Base-by-base conservation (phyloP, 2,329 filamentous ascomycete species). In the Exophiala dermatitidis region DNA sequence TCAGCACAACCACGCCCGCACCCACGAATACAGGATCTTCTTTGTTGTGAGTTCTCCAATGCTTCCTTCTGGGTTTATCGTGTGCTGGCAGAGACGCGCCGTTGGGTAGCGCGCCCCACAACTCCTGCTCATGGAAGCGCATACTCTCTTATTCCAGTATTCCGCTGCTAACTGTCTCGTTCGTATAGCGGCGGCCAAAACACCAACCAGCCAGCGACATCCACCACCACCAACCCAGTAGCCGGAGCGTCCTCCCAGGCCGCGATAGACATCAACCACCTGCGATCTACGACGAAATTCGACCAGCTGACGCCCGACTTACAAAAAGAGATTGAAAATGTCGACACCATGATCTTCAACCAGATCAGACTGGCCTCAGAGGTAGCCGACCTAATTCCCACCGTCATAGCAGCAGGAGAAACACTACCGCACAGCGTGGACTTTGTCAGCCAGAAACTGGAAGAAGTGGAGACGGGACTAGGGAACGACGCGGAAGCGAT, bases 201-300 rank as follows among this genome's bases (percentile, higher is more conserved):
- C 30, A 50, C 40, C 9, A 44, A 53, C 26, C 53, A 51, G 31
- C 48, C 50, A 28, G 46, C 45, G 7, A 37, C 49, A 38, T 46
- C 50, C 31, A 41, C 60, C 30, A 40, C 60, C 34, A 54, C 48
- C 34, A 57, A 52, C 62, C 65, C 50, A 76, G 47, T 77, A 79
- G 59, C 77, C 79, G 61, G 76, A 74, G 9, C 77, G 84, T 10
- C 83, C 28, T 66, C 85, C 0, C 88, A 86, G 12, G 85, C 89
- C 12, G 84, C 86, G 64, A 86, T 95, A 63, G 87, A 93, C 69
- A 72, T 87, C 48, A 81, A 81, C 62, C 88, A 87, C 66, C 76
- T 97, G 56, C 83, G 89, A 48, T 85, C 86, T 10, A 95, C 90
- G 0, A 95, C 90, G 2, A 88, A 93, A 57, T 96, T 93, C 74